These are phyloP conservation scores for Yamadazyma epiphylla DNA, from an alignment of 1,139 yeast species.

Conservation along the genomic window DNA sequence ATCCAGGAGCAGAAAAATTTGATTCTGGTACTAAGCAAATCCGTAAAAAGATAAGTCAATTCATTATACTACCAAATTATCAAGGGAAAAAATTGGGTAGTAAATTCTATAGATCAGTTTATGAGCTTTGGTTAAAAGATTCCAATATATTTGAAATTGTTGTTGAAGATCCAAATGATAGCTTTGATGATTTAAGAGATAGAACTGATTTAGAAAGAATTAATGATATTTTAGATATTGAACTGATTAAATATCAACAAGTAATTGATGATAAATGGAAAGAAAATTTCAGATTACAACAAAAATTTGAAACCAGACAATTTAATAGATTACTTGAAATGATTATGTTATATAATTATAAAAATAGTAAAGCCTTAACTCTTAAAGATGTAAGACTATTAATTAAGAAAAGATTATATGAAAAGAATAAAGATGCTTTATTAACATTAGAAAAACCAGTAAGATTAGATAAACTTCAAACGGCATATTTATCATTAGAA, in stretches of 20 bases:
- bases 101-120: conserved; percentile 54
- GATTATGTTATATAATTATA: conserved; percentile 51
- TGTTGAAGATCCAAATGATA: conserved; percentile 93
- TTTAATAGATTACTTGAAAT: conserved; percentile 75
- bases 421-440: conserved; percentile 77
- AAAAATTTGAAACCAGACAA: conserved; percentile 76
- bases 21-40: conserved; percentile 44
- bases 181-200: conserved; percentile 88
- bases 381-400: conserved; percentile 48
- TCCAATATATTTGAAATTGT: conserved; percentile 65
- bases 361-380: conserved; percentile 20
- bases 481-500: conserved; percentile 65
- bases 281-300: conserved; percentile 24
- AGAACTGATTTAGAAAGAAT: conserved; percentile 68
- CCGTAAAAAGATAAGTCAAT: conserved; percentile 84
- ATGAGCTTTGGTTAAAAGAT: conserved; percentile 53
- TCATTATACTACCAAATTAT: conserved; percentile 75
- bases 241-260: conserved; percentile 15
- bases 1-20: conserved; percentile 53
- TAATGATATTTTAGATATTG: conserved; percentile 10
- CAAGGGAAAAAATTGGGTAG: conserved; percentile 74
- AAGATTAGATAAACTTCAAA: conserved; percentile 65
- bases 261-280: conserved; percentile 34
- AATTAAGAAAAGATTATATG: conserved; percentile 69
- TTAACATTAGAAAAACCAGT: conserved; percentile 59